These are phyloP conservation scores for Lactifluus hygrophoroides DNA, from an alignment of 768 basidiomycete species.

Conservation along the genomic window DNA sequence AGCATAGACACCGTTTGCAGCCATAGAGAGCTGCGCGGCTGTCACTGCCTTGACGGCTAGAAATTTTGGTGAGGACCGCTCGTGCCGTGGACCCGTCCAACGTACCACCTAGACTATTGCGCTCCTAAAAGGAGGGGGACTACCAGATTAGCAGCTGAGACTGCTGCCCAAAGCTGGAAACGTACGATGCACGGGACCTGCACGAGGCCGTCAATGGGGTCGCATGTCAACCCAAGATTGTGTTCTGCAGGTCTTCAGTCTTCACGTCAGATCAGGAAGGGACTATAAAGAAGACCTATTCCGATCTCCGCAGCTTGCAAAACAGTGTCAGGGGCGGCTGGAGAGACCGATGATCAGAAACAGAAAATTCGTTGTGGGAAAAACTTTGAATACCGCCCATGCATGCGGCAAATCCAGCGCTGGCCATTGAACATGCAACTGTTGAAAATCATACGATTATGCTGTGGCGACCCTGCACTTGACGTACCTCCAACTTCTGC, in stretches of 20 bases:
- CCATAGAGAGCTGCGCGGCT: conserved; percentile 91
- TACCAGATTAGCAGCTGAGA: not conserved
- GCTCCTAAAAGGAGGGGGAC: conserved; percentile 43
- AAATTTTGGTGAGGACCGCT: conserved; percentile 1
- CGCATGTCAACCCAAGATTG: conserved; percentile 84
- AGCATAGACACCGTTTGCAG: conserved; percentile 78
- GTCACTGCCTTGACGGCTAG: conserved; percentile 87
- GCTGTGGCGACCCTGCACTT: not conserved
- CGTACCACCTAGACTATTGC: conserved; percentile 78
- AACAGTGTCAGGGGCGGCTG: conserved; percentile 75
- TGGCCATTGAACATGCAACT: conserved; percentile 96
- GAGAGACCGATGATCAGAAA: not conserved
- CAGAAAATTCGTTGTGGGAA: not conserved
- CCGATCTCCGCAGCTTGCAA: conserved; percentile 89
- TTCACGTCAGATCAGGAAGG: not conserved
- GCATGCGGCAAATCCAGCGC: conserved; percentile 87
- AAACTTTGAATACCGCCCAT: conserved; percentile 62
- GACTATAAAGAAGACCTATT: conserved; percentile 46
- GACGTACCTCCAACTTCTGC: conserved; percentile 83
- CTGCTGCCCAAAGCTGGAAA: conserved; percentile 17
- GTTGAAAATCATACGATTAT: not conserved
- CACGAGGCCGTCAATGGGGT: conserved; percentile 88
- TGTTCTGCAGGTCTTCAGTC: conserved; percentile 45
- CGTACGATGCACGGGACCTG: conserved; percentile 93
- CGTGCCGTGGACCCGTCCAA: not conserved